Base-by-base conservation (phyloP, 202 grass and related monocot species). In the Setaria viridis region DNA sequence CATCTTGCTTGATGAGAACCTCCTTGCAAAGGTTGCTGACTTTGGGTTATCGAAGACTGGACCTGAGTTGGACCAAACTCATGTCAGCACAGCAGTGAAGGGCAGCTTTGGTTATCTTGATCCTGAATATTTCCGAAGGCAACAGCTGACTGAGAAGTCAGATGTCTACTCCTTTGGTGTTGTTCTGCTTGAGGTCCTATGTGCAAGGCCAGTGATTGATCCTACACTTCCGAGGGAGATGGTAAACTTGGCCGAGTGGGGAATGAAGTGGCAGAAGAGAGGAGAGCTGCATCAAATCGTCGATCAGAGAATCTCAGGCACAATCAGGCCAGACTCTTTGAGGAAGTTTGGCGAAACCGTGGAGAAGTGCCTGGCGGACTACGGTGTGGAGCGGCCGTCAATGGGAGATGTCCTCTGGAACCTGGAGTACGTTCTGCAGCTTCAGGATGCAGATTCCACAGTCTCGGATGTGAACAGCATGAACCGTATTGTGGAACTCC, bases 31-130 rank as follows among this genome's bases (percentile, higher is more conserved):
- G 67, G 97, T 99, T 30, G 86, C 91, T 47, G 97, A 99, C 62
- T 99, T 99, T 78, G 97, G 97, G 47, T 70, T 99, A 50, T 99
- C 97, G 20, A 99, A 94, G 91, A 93, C 93, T 19, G 97, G 97
- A 54, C 97, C 93, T 37, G 97, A 93, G 64, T 79, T 99, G 62
- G 97, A 99, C 20, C 93, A 99, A 65, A 96, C 97, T 62, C 97
- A 99, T 79, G 97, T 99, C 66, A 99, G 97, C 71, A 99, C 97
- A 51, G 97, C 93, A 68, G 97, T 99, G 72, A 99, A 99, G 89
- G 97, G 97, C 4, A 99, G 97, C 84, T 99, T 99, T 51, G 97
- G 97, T 16, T 99, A 99, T 83, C 93, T 99, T 19, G 97, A 99
- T 77, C 97, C 97, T 11, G 97, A 99, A 85, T 99, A 99, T 77